phyloP scores from a whole-genome alignment of 2,329 filamentous ascomycete species.

The Colletotrichum filicis region DNA sequence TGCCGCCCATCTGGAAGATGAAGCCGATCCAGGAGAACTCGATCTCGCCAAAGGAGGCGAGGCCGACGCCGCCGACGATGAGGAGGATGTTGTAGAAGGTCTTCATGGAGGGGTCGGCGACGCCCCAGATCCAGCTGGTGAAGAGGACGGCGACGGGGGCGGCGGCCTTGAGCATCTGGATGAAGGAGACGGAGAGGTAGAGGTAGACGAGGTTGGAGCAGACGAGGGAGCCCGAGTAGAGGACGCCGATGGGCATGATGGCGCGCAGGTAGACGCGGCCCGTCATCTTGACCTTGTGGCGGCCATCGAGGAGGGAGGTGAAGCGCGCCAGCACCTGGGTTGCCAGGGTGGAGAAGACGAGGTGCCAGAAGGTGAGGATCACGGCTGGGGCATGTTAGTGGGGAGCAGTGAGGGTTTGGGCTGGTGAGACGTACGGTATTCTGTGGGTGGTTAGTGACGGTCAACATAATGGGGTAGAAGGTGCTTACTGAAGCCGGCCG shows the following conservation, averaged over 20 bases:
- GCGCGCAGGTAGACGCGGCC: constrained; percentile 69
- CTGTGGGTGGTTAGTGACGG: constrained; percentile 41
- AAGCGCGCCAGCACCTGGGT: constrained; percentile 74
- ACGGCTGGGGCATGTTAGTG: constrained; percentile 50
- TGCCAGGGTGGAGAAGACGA: constrained; percentile 72
- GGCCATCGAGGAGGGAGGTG: constrained; percentile 71
- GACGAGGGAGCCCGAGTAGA: constrained; percentile 74
- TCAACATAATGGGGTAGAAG: background rate
- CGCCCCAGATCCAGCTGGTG: constrained; percentile 69
- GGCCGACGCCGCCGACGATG: constrained; percentile 63
- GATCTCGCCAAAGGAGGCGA: constrained; percentile 72
- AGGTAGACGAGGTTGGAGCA: constrained; percentile 76
- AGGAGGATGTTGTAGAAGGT: constrained; percentile 60
- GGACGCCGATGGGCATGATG: constrained; percentile 73
- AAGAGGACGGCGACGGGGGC: constrained; percentile 75
- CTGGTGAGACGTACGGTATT: constrained; percentile 53
- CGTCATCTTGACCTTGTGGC: constrained; percentile 71
- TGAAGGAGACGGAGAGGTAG: constrained; percentile 75
- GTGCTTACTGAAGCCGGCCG: constrained; percentile 77
- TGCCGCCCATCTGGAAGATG: constrained; percentile 78
- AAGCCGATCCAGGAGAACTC: constrained; percentile 75
- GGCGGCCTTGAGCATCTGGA: constrained; percentile 78
- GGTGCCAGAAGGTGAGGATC: constrained; percentile 75
- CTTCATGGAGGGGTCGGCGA: constrained; percentile 57
- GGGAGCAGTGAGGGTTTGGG: background rate